A percentile compares a stretch with the other conserved stretches of the same genome.
Conservation (phyloP, 2,329 filamentous ascomycete species). For the Ascochyta fabae region DNA sequence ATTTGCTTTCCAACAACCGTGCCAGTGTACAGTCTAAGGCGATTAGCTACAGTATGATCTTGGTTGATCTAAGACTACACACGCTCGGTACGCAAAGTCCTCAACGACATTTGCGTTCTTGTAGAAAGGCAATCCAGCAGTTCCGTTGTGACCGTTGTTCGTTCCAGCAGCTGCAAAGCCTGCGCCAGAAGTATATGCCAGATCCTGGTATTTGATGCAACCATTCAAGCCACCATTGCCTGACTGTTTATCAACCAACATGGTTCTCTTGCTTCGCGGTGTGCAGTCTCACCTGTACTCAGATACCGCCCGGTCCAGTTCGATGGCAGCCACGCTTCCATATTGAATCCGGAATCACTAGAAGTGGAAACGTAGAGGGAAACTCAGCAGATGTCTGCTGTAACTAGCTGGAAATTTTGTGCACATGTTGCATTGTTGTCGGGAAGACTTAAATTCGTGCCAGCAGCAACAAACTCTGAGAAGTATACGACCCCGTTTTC, state of each 20-base stretch:
- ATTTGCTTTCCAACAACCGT: slow-evolving; percentile 50
- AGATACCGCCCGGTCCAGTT: slow-evolving; percentile 51
- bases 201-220: slow-evolving; percentile 48
- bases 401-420: slow-evolving; percentile 35
- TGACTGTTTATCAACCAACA: not conserved
- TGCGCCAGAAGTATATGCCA: slow-evolving; percentile 48
- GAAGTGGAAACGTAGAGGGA: slow-evolving; percentile 50
- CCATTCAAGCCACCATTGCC: slow-evolving; percentile 53
- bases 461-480: slow-evolving; percentile 48
- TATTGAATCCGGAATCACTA: slow-evolving; percentile 49
- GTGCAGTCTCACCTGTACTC: slow-evolving; percentile 12
- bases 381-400: slow-evolving; percentile 51
- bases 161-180: slow-evolving; percentile 52
- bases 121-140: slow-evolving; percentile 55
- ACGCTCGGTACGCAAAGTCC: slow-evolving; percentile 57
- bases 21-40: slow-evolving; percentile 39
- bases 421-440: slow-evolving; percentile 51
- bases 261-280: not conserved
- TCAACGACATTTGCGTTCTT: slow-evolving; percentile 54
- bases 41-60: not conserved
- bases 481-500: slow-evolving; percentile 47
- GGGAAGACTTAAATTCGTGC: slow-evolving; percentile 49
- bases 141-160: slow-evolving; percentile 55
- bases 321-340: slow-evolving; percentile 55
- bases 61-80: slow-evolving; percentile 5